Percentiles rank a stretch among this genome's conserved stretches.
phyloP scores from a whole-genome alignment of 2,329 filamentous ascomycete genomes.

The Colletotrichum destructivum region DNA sequence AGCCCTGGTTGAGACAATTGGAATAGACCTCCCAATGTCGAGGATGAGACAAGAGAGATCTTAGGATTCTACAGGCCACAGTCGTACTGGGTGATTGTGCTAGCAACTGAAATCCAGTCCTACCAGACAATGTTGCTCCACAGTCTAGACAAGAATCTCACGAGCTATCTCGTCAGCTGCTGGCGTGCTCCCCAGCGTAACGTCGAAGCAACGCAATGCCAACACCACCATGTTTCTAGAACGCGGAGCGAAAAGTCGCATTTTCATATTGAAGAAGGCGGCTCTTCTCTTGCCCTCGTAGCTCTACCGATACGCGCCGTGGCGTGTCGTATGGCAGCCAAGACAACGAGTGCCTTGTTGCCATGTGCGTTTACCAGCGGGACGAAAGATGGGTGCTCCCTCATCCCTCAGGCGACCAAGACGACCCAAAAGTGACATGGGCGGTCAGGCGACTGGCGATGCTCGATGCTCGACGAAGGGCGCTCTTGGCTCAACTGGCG shows the following conservation, averaged over 20 bases:
- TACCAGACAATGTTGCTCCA: neutral
- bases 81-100: neutral
- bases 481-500: slow-evolving; percentile 24
- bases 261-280: slow-evolving; percentile 2
- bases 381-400: slow-evolving; percentile 19
- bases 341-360: slow-evolving; percentile 28
- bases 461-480: slow-evolving; percentile 7
- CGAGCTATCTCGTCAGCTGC: neutral
- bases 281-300: neutral
- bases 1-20: slow-evolving; percentile 2
- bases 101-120: neutral
- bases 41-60: neutral
- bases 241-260: neutral
- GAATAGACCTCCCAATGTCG: neutral
- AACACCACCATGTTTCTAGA: neutral
- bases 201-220: neutral
- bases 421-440: slow-evolving; percentile 20
- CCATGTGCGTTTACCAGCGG: slow-evolving; percentile 37
- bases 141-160: neutral
- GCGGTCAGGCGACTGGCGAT: neutral
- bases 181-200: neutral
- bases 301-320: neutral
- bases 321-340: slow-evolving; percentile 30
- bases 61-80: neutral
- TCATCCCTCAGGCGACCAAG: slow-evolving; percentile 26